Base-by-base conservation (phyloP, 179 eudicot genomes). In the Heliamphora pulchella region DNA sequence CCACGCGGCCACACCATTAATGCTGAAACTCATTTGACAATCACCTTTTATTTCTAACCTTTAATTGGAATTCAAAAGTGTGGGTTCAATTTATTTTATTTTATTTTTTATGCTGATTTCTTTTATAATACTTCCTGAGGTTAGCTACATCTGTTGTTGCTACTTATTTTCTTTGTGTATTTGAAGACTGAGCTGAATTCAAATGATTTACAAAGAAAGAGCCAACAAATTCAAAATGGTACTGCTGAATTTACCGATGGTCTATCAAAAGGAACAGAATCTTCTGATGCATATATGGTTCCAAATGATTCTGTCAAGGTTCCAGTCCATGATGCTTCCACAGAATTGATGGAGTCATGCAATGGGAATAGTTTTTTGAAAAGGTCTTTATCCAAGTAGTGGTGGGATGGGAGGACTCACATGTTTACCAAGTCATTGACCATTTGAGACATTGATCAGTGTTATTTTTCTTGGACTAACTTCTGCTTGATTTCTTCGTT, bases 321-420 rank as follows among this genome's bases (percentile, higher is more conserved):
- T 72, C 53, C 39, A 77, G 20, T 65, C 43, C 79, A 81, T 74
- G 93, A 90, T 80, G 82, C 76, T 58, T 83, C 85, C 55, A 76
- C 81, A 51, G 85, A 86, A 66, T 54, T 54, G 43, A 78, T 72
- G 14, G 92, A 84, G 80, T 84, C 86, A 77, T 81, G 79, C 81
- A 53, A 85, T 76, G 89, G 88, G 83, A 91, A 85, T 86, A 75
- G 43, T 84, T 94, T 94, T 71, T 74, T 94, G 77, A 88, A 82
- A 86, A 94, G 96, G 98, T 93, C 67, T 80, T 75, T 75, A 62
- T 78, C 57, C 55, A 48, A 62, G 46, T 61, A 39, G 51, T 22
- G 9, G 46, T 17, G 48, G 65, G 17, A 11, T 70, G 48, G 62
- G 47, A 15, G 71, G 47, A 76, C 54, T 17, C 9, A 59, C 66